Base-by-base conservation (phyloP, 164 flowering plant species). In the Cinnamomum micranthum region DNA sequence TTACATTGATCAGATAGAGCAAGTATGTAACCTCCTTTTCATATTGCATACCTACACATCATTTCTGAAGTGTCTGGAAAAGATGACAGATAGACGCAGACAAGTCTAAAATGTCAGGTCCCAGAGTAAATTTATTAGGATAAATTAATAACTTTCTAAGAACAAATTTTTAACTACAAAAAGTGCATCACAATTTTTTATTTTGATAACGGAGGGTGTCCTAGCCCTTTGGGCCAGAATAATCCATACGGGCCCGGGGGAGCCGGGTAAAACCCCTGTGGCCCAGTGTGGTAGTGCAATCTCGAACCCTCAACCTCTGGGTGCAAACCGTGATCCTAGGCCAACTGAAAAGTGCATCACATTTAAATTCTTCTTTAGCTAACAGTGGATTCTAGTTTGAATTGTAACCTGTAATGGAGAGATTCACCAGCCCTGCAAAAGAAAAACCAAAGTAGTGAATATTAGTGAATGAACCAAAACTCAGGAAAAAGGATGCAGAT, bases 361-460 rank as follows among this genome's bases (percentile, higher is more conserved):
- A 55, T 20, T 55, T 28, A 31, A 33, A 25, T 67, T 67, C 23
- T 28, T 67, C 47, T 13, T n/a, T 31, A 67, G 17, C 41, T 17
- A 31, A 31, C 17, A 67, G 69, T 4, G 19, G 33, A 31, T 67
- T 28, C 69, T 31, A 67, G 69, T 28, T 25, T 67, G 22, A 67
- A 20, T 35, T 28, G 86, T 83, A 79, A 93, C 97, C 97, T 87
- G 97, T 78, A 27, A 89, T 85, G 7, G 97, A 89, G 82, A 94
- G 98, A 82, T 94, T 92, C 70, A 85, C 91, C 81, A 94, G 74
- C 52, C 95, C 98, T 94, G 92, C 81, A 86, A 74, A 62, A 67
- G 41, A 23, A 75, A 28, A 80, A 28, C 74, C 72, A 41, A 67
- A 74, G 74, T 72, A 23, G 22, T 50, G 24, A 47, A 67, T 15